These are phyloP conservation scores for Venturia asperata DNA, from an alignment of 2,329 filamentous ascomycete species.

Conservation along the genomic window DNA sequence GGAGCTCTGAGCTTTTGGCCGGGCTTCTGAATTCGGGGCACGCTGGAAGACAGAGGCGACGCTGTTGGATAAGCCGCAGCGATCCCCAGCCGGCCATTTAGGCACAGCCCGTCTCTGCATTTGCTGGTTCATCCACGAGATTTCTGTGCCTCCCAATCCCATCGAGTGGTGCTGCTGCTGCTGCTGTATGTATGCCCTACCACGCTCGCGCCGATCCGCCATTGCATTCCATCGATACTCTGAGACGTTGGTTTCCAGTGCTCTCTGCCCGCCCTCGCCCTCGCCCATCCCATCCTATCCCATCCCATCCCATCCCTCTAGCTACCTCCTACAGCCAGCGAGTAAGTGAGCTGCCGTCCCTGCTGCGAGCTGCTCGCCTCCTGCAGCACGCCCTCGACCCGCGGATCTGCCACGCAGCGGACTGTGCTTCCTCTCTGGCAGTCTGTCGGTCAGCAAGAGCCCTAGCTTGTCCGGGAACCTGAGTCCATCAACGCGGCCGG, in stretches of 20 bases:
- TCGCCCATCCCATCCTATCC: too few relatives aligned
- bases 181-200: conserved; percentile 16
- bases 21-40: conserved; percentile 4
- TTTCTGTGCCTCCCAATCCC: conserved; percentile 10
- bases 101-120: conserved; percentile 14
- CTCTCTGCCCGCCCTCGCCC: too few relatives aligned
- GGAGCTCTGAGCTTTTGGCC: conserved; percentile 11
- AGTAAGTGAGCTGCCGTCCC: conserved; percentile 8
- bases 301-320: neutral
- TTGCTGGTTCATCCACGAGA: neutral
- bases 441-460: conserved; percentile 18
- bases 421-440: conserved; percentile 16
- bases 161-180: conserved; percentile 14
- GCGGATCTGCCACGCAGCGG: conserved; percentile 13
- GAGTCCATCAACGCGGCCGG: conserved; percentile 6
- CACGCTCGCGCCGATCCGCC: neutral
- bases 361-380: conserved; percentile 14
- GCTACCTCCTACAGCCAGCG: neutral
- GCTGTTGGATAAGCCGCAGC: conserved; percentile 17
- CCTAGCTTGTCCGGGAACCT: conserved; percentile 10
- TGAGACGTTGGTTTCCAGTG: conserved; percentile 1
- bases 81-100: conserved; percentile 17
- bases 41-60: neutral
- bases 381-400: conserved; percentile 14
- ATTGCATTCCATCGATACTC: neutral